Conservation (phyloP, 1,284 basidiomycete species). For the Trametes hirsuta region DNA sequence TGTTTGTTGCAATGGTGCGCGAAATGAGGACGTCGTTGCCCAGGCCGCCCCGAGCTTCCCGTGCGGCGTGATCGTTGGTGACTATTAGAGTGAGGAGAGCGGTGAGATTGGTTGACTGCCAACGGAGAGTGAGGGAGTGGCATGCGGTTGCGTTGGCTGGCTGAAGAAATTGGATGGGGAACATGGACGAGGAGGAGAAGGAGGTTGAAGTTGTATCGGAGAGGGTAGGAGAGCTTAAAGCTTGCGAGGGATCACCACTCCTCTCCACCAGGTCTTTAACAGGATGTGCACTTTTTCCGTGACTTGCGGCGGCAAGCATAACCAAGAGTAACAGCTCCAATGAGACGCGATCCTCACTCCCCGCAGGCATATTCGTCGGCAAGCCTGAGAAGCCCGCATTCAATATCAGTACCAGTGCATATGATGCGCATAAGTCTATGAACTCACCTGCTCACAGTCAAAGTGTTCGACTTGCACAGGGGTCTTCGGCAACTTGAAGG, state of each 20-base stretch:
- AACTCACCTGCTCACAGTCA: no score
- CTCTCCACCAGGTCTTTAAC: no score
- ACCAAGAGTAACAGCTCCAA: no score
- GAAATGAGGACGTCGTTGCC: constrained; percentile 17
- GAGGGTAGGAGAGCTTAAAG: background rate
- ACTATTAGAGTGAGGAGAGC: constrained; percentile 28
- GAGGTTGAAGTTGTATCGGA: background rate
- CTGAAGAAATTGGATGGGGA: constrained; percentile 27
- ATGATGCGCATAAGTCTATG: no score
- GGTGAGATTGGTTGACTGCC: constrained; percentile 17
- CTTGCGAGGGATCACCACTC: background rate
- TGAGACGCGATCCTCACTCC: no score
- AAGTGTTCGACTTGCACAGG: no score
- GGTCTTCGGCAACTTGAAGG: no score
- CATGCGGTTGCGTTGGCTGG: constrained; percentile 30
- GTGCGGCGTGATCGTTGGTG: constrained; percentile 26
- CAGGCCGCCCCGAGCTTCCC: background rate
- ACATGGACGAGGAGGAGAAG: background rate
- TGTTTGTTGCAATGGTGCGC: constrained; percentile 25
- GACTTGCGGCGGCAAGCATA: no score
- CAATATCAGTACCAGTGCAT: no score
- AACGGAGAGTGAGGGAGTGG: constrained; percentile 22
- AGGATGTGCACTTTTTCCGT: no score
- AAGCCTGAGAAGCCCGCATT: no score
- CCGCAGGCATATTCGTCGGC: no score